Evolutionary conservation across 2,329 filamentous ascomycete genomes (phyloP).

Genomic region (Cadophora malorum): DNA sequence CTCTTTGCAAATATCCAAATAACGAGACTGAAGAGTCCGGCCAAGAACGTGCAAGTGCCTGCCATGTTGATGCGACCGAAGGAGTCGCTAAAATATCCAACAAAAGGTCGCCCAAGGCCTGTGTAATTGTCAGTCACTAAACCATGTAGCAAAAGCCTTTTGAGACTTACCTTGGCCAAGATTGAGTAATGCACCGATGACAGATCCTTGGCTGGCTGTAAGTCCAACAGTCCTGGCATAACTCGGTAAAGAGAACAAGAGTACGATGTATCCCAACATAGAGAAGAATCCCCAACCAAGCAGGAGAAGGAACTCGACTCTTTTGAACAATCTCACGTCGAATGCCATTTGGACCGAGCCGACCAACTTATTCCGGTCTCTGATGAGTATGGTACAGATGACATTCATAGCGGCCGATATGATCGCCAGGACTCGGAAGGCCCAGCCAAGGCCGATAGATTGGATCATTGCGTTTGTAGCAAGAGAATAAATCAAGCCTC

Average conservation of each 20-base stretch:
- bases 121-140: constrained; percentile 7
- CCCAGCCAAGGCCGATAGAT: constrained; percentile 59
- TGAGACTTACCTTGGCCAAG: constrained; percentile 54
- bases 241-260: constrained; percentile 78
- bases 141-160: background rate
- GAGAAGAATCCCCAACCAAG: constrained; percentile 73
- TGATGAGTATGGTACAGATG: constrained; percentile 66
- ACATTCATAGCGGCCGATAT: constrained; percentile 69
- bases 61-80: constrained; percentile 79
- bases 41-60: constrained; percentile 65
- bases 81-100: constrained; percentile 75
- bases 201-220: constrained; percentile 68
- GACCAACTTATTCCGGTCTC: constrained; percentile 74
- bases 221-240: constrained; percentile 75
- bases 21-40: constrained; percentile 69
- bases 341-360: constrained; percentile 72
- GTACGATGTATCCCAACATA: constrained; percentile 75
- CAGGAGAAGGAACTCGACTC: constrained; percentile 67
- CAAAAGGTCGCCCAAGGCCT: constrained; percentile 71
- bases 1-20: constrained; percentile 74
- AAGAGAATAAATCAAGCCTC: constrained; percentile 66
- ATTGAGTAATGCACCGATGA: constrained; percentile 78
- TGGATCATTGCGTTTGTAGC: constrained; percentile 61
- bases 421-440: constrained; percentile 61
- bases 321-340: constrained; percentile 65